Conservation (phyloP, 2,329 filamentous ascomycete genomes). For the Penicillium sp. region DNA sequence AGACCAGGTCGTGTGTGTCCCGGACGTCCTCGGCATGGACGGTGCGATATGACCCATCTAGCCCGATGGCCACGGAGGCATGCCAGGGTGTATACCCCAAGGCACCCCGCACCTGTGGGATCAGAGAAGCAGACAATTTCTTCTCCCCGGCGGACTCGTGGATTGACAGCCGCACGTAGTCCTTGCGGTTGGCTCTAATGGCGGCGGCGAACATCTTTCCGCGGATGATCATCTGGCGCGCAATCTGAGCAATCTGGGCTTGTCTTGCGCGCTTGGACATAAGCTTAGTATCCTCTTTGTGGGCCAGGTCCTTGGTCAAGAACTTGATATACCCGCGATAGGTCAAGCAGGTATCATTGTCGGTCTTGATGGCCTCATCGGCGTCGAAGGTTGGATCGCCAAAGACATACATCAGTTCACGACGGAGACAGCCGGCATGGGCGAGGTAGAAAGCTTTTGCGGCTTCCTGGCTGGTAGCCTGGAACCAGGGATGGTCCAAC, state of each 20-base stretch:
- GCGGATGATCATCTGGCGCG: slow-evolving; percentile 28
- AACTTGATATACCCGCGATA: slow-evolving; percentile 32
- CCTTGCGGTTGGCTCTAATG: slow-evolving; percentile 26
- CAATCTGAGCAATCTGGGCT: slow-evolving; percentile 20
- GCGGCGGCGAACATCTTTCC: slow-evolving; percentile 30
- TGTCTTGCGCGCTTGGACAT: slow-evolving; percentile 22
- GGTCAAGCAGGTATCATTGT: slow-evolving; percentile 29
- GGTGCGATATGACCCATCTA: slow-evolving; percentile 25
- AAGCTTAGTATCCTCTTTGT: slow-evolving; percentile 12
- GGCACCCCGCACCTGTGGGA: slow-evolving; percentile 23
- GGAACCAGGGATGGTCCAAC: slow-evolving; percentile 29
- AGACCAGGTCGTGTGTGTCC: slow-evolving; percentile 47
- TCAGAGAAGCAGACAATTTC: slow-evolving; percentile 28
- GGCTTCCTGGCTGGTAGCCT: slow-evolving; percentile 14
- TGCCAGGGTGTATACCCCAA: slow-evolving; percentile 37
- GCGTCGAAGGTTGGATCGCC: slow-evolving; percentile 28
- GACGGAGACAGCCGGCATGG: slow-evolving; percentile 26
- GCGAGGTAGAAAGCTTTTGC: slow-evolving; percentile 27
- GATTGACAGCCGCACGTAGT: slow-evolving; percentile 32
- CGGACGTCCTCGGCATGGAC: slow-evolving; percentile 29
- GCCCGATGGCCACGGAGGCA: slow-evolving; percentile 32
- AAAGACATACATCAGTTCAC: slow-evolving; percentile 27
- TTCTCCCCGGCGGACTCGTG: slow-evolving; percentile 28
- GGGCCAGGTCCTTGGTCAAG: slow-evolving; percentile 26
- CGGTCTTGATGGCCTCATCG: slow-evolving; percentile 26